Evolutionary conservation across 2,329 filamentous ascomycete species (phyloP), one percentile per base, ranked within the genome.

Genomic region (Hymenoscyphus fraxineus): DNA sequence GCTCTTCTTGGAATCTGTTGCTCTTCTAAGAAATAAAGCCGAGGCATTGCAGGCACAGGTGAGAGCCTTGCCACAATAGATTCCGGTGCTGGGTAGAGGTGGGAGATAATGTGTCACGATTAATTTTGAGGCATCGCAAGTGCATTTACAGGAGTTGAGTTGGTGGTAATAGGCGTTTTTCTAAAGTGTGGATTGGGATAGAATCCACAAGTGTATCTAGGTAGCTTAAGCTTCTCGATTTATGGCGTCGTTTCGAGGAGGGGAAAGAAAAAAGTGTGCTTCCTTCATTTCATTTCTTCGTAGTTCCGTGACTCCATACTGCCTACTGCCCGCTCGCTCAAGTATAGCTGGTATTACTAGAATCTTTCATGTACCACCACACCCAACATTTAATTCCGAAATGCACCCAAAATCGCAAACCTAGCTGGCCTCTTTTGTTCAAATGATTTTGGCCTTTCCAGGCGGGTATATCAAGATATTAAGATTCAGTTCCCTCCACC

Each of bases 1-100:
- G 78, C 82, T 99, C 69, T 98, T 99, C 81, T 78, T 99, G 64
- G 93, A 98, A 79, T 88, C 92, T 35, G 85, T 99, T 60, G 90
- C 89, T 79, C 82, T 92, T 71, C 80, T 99, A 67, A 97, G 93
- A 81, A 82, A 86, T 72, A 98, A 98, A 82, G 95, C 91, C 70
- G 80, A 87, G 75, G 83, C 84, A 72, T 82, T 94, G 68, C 88
- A 90, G 81, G 82, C 86, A 74, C 88, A 91, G 74, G 81, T 94
- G 73, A 80, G 84, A 69, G 84, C 85, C 74, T 88, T 89, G 85
- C 82, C 81, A 69, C 79, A 76, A 72, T 70, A 71, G 68, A 59
- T 35, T 35, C 9, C 9, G 35, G 35, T 10, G 35, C 35, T 35
- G 6, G 6, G 47, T 54, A 54, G 47, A 27, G 47, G 47, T 12